phyloP scores from a whole-genome alignment of 106 monocot species.

The Allium fistulosum region DNA sequence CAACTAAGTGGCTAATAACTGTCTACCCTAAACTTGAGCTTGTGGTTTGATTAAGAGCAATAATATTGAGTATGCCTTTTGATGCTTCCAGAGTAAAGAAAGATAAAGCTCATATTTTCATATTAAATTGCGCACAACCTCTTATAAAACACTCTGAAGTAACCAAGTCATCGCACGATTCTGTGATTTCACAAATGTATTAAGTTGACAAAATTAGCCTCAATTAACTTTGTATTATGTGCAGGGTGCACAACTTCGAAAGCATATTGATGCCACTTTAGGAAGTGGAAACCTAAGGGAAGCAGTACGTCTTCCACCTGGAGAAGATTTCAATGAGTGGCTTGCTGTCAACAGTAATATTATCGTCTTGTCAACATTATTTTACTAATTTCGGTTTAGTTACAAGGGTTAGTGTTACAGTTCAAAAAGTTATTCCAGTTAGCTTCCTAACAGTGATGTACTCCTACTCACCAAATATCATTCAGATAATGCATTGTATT shows the following conservation, averaged over 20 bases:
- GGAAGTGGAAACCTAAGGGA: conserved; percentile 98
- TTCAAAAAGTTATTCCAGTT: no score
- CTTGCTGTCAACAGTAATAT: conserved; percentile 95
- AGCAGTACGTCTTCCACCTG: conserved; percentile 94
- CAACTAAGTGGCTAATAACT: background rate
- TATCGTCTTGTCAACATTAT: conserved; percentile 3
- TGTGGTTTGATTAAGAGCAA: background rate
- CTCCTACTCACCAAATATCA: no score
- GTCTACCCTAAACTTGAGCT: background rate
- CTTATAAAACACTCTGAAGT: background rate
- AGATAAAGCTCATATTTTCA: background rate
- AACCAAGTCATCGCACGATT: background rate
- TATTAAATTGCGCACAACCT: background rate
- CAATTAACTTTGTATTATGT: background rate
- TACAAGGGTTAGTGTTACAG: no score
- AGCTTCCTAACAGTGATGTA: no score
- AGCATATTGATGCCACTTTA: conserved; percentile 94
- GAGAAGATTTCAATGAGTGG: conserved; percentile 94
- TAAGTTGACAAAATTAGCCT: background rate
- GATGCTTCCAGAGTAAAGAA: background rate
- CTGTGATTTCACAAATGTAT: background rate
- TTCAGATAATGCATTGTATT: no score
- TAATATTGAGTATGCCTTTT: background rate
- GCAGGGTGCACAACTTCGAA: conserved; percentile 93
- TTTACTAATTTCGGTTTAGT: no score